Base-by-base conservation (phyloP, 305 asterid species). In the Fraxinus dipetala region DNA sequence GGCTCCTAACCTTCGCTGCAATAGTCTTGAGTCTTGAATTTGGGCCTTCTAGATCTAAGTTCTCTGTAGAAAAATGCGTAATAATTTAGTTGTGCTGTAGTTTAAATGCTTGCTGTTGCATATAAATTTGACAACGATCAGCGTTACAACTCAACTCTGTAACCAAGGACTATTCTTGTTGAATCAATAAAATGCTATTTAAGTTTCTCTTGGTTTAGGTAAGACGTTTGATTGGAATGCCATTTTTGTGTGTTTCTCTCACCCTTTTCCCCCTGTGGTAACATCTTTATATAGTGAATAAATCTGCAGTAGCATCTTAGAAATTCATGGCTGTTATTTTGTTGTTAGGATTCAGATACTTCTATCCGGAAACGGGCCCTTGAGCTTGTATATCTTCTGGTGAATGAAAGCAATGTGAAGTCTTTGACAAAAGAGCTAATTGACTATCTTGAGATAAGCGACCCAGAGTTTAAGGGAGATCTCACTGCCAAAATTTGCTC, bases 331-430 rank as follows among this genome's bases (percentile, higher is more conserved):
- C 83, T 86, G 79, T 78, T 81, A 16, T 85, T 88, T 72, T 86
- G 77, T 79, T 85, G 83, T 82, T 95, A 96, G 99, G 99, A 94
- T 92, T 82, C 98, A 83, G 99, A 96, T 89, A 97, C 98, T 88
- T 96, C 99, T 40, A 94, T 96, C 83, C 97, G 98, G 83, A 95
- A 96, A 90, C 91, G 98, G 85, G 99, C 99, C 78, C 94, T 96
- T 80, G 98, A 96, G 86, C 98, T 96, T 84, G 92, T 95, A 43
- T 96, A 93, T 90, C 97, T 96, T 88, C 90, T 96, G 84, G 92
- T 90, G 77, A 96, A 96, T 82, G 97, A 94, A 89, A 92, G 84
- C 89, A 96, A 96, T 75, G 98, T 93, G 82, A 92, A 91, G 88
- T 85, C 96, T 81, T 86, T 96, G 95, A 90, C 95, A 34, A 95